Conservation (phyloP, 768 basidiomycete species). For the Leccinum uliginosum region DNA sequence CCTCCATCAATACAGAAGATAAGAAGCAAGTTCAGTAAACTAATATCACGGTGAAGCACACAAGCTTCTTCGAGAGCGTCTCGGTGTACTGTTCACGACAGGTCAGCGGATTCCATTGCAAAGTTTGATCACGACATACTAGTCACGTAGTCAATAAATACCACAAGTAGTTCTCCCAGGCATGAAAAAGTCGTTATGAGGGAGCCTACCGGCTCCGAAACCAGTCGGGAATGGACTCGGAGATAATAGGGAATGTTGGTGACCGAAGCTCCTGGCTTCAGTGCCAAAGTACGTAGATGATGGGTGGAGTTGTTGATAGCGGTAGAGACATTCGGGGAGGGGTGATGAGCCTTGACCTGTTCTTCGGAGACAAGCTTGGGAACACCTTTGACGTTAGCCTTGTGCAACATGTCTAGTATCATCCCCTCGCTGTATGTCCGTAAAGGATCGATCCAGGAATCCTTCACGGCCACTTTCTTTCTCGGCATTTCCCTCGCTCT, state of each 20-base stretch:
- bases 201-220: background rate
- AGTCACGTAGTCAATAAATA: background rate
- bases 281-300: too few relatives aligned
- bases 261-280: too few relatives aligned
- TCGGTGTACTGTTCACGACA: background rate
- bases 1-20: background rate
- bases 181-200: background rate
- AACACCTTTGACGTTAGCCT: background rate
- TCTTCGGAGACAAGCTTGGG: background rate
- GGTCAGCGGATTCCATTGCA: background rate
- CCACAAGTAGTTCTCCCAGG: background rate
- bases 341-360: background rate
- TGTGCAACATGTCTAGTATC: background rate
- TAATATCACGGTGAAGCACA: background rate
- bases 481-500: too few relatives aligned
- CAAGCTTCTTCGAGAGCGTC: background rate
- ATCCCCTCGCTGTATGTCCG: background rate
- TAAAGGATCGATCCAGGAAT: background rate
- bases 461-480: background rate
- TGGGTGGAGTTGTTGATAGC: too few relatives aligned
- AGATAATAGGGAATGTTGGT: background rate
- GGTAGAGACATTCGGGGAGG: background rate
- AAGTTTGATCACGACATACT: background rate
- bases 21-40: background rate
- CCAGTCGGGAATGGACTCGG: background rate